Evolutionary conservation across 169 alveolate genomes (phyloP).

Genomic region (Eimeria praecox): DNA sequence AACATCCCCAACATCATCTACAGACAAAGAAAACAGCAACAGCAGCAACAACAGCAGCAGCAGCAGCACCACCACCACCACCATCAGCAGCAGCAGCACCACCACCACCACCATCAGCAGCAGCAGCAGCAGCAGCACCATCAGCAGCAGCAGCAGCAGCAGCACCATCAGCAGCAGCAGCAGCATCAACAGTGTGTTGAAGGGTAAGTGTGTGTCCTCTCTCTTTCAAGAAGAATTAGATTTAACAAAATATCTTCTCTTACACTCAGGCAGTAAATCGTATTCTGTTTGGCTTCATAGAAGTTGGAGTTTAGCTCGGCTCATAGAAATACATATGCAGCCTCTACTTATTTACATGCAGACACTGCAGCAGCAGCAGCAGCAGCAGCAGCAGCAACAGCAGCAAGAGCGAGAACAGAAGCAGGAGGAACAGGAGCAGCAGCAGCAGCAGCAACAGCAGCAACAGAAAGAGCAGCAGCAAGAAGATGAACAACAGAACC

Average conservation of each 20-base stretch:
- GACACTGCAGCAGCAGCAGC: background rate
- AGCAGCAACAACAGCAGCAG: background rate
- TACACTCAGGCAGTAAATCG: slow-evolving; percentile 8
- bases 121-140: slow-evolving; percentile 15
- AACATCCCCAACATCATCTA: too few species aligned
- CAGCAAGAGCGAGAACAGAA: background rate
- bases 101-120: background rate
- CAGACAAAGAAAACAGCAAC: background rate
- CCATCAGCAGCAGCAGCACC: background rate
- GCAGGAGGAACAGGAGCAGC: slow-evolving; percentile 2
- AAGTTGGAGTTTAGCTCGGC: slow-evolving; percentile 28
- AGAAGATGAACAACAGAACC: too few species aligned
- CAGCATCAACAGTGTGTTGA: background rate
- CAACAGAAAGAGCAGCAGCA: background rate
- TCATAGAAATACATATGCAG: background rate
- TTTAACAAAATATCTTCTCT: background rate
- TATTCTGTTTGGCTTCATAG: slow-evolving; percentile 77
- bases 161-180: slow-evolving; percentile 17
- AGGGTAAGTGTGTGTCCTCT: background rate
- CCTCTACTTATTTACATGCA: background rate
- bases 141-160: slow-evolving; percentile 34
- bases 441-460: background rate
- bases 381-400: background rate
- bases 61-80: background rate
- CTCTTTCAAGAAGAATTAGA: slow-evolving; percentile 13